phyloP scores from a whole-genome alignment of 768 basidiomycete genomes.

The Pisolithus marmoratus region DNA sequence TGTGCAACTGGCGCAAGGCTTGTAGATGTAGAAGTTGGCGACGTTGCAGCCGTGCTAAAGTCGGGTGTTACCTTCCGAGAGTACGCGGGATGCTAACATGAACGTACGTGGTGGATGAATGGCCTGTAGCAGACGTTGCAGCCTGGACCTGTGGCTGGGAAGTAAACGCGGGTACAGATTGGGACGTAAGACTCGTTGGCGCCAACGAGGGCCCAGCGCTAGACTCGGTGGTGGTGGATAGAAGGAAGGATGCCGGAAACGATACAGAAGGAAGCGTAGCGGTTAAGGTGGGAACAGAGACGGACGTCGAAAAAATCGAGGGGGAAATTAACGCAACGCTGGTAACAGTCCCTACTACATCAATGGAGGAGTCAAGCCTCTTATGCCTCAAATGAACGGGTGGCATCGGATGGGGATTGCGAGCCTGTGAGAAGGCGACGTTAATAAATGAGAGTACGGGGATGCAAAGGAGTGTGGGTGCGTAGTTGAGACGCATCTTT shows the following conservation, averaged over 20 bases:
- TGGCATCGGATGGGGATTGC: neutral
- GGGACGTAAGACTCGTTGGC: neutral
- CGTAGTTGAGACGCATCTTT: constrained; percentile 1
- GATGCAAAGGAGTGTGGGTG: constrained; percentile 9
- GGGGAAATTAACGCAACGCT: neutral
- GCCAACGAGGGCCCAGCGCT: neutral
- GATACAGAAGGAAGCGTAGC: neutral
- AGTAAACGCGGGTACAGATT: neutral
- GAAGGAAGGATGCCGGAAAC: neutral
- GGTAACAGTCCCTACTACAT: neutral
- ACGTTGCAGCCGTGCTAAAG: neutral
- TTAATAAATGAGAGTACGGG: constrained; percentile 6
- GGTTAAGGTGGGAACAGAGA: neutral
- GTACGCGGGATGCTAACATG: neutral
- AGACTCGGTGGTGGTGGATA: neutral
- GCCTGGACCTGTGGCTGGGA: neutral
- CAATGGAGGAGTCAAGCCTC: neutral
- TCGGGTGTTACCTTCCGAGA: too few species aligned
- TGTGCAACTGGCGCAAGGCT: neutral
- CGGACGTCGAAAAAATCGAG: neutral
- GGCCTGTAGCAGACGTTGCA: neutral
- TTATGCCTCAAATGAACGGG: neutral
- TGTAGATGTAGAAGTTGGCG: constrained; percentile 2
- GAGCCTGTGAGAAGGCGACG: neutral
- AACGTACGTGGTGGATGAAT: neutral